A percentile compares a stretch with the other conserved stretches of the same genome.
Evolutionary conservation across 768 basidiomycete genomes (phyloP).

Genomic region (Austroboletus eburneus): DNA sequence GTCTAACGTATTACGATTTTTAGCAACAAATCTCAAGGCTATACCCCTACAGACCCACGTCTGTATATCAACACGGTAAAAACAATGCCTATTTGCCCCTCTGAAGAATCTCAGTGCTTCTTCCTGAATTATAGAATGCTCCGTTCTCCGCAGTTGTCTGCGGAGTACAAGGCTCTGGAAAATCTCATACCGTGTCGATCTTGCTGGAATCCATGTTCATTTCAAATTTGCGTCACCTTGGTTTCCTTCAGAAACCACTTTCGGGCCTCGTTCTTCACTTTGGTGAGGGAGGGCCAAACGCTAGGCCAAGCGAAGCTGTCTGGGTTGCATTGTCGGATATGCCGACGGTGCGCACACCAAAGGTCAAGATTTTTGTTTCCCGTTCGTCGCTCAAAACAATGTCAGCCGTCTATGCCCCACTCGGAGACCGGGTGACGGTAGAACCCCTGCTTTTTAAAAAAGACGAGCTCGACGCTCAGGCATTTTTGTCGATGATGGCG

Average conservation of each 20-base stretch:
- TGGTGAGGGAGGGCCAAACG: constrained; percentile 57
- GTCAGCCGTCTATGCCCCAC: constrained; percentile 49
- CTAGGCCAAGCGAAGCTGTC: constrained; percentile 63
- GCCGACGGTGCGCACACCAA: constrained; percentile 27
- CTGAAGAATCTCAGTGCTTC: background rate
- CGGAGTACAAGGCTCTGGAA: constrained; percentile 74
- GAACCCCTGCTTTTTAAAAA: constrained; percentile 53
- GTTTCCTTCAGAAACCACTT: constrained; percentile 49
- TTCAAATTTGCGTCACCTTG: constrained; percentile 44
- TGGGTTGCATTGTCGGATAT: constrained; percentile 47
- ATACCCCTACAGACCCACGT: constrained; percentile 41
- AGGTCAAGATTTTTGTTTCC: constrained; percentile 53
- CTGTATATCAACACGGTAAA: constrained; percentile 67
- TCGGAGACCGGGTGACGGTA: constrained; percentile 48
- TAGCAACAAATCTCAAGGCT: constrained; percentile 30
- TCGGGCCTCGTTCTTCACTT: constrained; percentile 66
- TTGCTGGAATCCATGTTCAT: constrained; percentile 70
- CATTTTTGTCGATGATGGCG: constrained; percentile 74
- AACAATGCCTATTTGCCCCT: background rate
- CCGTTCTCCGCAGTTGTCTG: constrained; percentile 75
- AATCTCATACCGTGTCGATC: constrained; percentile 67
- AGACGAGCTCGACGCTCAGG: constrained; percentile 61
- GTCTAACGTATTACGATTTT: background rate
- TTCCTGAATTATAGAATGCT: constrained; percentile 49
- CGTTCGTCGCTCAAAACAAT: constrained; percentile 58